Conservation (phyloP, 306 rosid species). For the Abrus precatorius region DNA sequence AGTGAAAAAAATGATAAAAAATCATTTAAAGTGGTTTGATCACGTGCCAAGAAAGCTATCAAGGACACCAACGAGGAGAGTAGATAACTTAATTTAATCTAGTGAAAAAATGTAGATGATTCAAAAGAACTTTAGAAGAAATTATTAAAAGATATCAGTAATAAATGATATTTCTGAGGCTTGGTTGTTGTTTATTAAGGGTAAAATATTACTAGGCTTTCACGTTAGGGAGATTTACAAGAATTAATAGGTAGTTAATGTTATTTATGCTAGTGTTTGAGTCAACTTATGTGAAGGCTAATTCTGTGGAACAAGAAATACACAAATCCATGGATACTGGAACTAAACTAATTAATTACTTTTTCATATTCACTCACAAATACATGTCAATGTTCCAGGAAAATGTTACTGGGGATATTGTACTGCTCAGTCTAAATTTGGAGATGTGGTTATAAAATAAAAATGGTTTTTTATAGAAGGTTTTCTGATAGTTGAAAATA, state of each 20-base stretch:
- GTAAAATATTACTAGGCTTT: background rate
- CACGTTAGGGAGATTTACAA: slow-evolving; percentile 4
- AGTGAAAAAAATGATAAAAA: no score
- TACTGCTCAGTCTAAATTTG: background rate
- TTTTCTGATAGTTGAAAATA: slow-evolving; percentile 27
- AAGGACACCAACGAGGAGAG: no score
- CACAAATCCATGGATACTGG: slow-evolving; percentile 23
- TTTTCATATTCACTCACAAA: background rate
- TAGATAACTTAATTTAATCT: no score
- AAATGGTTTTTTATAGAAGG: slow-evolving; percentile 15
- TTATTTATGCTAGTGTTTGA: background rate
- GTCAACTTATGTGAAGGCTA: background rate
- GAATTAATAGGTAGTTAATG: background rate
- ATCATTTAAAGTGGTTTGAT: no score
- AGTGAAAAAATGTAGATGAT: no score
- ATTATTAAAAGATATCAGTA: no score
- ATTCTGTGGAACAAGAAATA: slow-evolving; percentile 26
- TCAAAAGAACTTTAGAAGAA: no score
- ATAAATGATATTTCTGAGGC: no score
- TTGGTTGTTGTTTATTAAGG: background rate
- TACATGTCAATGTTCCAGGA: background rate
- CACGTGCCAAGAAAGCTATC: no score
- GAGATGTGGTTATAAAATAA: slow-evolving; percentile 20
- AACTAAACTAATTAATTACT: background rate
- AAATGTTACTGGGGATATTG: background rate